Evolutionary conservation across 2,329 filamentous ascomycete genomes (phyloP).

Genomic region (Clonostachys rhizophaga): DNA sequence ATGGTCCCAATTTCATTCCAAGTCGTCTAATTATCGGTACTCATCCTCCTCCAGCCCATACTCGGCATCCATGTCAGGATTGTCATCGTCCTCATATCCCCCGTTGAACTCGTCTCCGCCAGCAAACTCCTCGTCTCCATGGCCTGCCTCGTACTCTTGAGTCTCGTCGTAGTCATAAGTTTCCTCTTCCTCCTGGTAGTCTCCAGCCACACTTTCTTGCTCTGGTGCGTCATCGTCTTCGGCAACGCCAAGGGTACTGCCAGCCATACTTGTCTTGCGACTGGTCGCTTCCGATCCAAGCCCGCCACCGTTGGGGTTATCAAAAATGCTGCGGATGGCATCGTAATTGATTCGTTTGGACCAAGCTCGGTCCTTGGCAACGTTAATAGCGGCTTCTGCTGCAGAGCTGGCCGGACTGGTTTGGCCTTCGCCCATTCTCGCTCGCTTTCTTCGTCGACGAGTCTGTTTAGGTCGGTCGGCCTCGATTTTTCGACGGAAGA

Average conservation of each 20-base stretch:
- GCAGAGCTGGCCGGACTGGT: constrained; percentile 62
- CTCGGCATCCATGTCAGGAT: constrained; percentile 22
- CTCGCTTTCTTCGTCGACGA: constrained; percentile 49
- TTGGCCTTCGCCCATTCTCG: constrained; percentile 60
- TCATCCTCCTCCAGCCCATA: too few relatives aligned
- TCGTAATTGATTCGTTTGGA: constrained; percentile 75
- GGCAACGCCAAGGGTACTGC: constrained; percentile 20
- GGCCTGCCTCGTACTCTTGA: constrained; percentile 25
- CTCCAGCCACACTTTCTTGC: constrained; percentile 26
- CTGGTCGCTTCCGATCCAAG: constrained; percentile 47
- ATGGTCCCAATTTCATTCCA: too few relatives aligned
- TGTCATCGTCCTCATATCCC: constrained; percentile 28
- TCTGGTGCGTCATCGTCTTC: constrained; percentile 19
- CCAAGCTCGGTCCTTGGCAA: constrained; percentile 63
- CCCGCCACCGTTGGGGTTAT: constrained; percentile 33
- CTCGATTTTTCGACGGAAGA: constrained; percentile 67
- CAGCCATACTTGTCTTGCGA: constrained; percentile 30
- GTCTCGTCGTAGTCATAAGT: constrained; percentile 28
- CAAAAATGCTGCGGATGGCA: constrained; percentile 54
- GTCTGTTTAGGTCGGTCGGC: constrained; percentile 51
- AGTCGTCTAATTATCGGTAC: too few relatives aligned
- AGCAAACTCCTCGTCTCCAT: constrained; percentile 23
- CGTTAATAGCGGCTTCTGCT: constrained; percentile 63
- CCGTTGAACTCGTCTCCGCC: constrained; percentile 20
- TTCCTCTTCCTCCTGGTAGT: constrained; percentile 19